A percentile compares a stretch with the other conserved stretches of the same genome.
Conservation (phyloP, 331 rosid genomes). For the Rhamnella rubrinervis region DNA sequence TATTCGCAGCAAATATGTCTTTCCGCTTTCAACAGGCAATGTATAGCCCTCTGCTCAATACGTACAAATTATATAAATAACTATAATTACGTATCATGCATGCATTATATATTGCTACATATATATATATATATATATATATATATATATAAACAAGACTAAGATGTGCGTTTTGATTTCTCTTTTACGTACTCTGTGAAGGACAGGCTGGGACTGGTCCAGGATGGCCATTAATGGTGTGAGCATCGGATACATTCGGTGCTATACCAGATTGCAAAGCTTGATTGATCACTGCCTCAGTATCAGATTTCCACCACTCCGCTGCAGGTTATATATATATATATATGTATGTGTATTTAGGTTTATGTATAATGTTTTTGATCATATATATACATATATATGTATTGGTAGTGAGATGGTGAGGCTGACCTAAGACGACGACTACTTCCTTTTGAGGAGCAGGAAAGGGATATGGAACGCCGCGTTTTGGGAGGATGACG, state of each 20-base stretch:
- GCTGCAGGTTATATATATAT: conserved; percentile 33
- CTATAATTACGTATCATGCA: neutral
- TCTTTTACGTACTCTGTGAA: conserved; percentile 43
- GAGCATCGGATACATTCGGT: conserved; percentile 93
- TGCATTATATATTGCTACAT: too few species aligned
- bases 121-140: too few species aligned
- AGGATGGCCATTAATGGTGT: conserved; percentile 85
- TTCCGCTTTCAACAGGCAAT: conserved; percentile 52
- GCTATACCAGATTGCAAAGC: conserved; percentile 76
- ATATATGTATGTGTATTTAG: neutral
- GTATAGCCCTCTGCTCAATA: conserved; percentile 45
- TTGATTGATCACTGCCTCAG: conserved; percentile 79
- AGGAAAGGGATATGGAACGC: conserved; percentile 89
- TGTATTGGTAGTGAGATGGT: neutral
- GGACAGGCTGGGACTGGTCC: conserved; percentile 63
- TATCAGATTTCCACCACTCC: conserved; percentile 99
- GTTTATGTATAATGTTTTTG: neutral
- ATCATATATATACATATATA: neutral
- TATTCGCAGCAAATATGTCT: conserved; percentile 65
- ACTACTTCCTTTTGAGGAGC: conserved; percentile 74
- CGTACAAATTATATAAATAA: neutral
- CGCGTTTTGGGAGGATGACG: conserved; percentile 79
- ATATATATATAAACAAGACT: neutral
- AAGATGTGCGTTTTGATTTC: neutral
- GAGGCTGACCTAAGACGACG: conserved; percentile 49